Conservation (phyloP, 2,329 filamentous ascomycete genomes). For the Ilyonectria robusta region DNA sequence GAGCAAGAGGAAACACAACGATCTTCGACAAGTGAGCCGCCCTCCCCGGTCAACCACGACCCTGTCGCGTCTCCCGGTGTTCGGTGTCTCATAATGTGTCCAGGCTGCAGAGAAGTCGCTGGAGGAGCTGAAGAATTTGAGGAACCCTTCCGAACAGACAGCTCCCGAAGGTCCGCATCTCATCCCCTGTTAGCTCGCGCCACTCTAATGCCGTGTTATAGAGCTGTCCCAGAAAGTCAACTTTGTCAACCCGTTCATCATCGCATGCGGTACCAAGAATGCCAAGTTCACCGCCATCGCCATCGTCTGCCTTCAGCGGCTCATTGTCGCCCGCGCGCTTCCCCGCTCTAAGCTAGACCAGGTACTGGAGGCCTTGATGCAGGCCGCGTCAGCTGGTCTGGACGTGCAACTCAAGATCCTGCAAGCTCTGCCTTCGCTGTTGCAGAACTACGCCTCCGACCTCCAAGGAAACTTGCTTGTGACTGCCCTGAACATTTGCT, state of each 20-base stretch:
- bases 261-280: slow-evolving; percentile 93
- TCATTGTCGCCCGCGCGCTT: slow-evolving; percentile 86
- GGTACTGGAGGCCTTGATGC: slow-evolving; percentile 88
- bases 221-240: slow-evolving; percentile 85
- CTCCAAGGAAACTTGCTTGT: slow-evolving; percentile 86
- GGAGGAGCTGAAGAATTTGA: slow-evolving; percentile 80
- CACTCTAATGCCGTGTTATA: slow-evolving; percentile 56
- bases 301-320: slow-evolving; percentile 88
- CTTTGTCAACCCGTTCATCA: slow-evolving; percentile 94
- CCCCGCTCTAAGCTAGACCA: slow-evolving; percentile 86
- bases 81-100: slow-evolving; percentile 18
- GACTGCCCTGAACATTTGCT: slow-evolving; percentile 89
- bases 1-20: slow-evolving; percentile 93
- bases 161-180: slow-evolving; percentile 54
- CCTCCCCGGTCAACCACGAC: not conserved
- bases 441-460: slow-evolving; percentile 91
- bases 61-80: not conserved
- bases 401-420: slow-evolving; percentile 97
- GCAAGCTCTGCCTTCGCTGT: slow-evolving; percentile 88
- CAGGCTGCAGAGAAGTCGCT: slow-evolving; percentile 95
- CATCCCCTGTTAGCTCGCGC: slow-evolving; percentile 27
- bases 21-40: slow-evolving; percentile 81
- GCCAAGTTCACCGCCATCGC: slow-evolving; percentile 90
- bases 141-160: slow-evolving; percentile 54
- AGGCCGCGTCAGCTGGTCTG: slow-evolving; percentile 83